phyloP scores from a whole-genome alignment of 257 asterid species.

The Leptodermis oblonga region DNA sequence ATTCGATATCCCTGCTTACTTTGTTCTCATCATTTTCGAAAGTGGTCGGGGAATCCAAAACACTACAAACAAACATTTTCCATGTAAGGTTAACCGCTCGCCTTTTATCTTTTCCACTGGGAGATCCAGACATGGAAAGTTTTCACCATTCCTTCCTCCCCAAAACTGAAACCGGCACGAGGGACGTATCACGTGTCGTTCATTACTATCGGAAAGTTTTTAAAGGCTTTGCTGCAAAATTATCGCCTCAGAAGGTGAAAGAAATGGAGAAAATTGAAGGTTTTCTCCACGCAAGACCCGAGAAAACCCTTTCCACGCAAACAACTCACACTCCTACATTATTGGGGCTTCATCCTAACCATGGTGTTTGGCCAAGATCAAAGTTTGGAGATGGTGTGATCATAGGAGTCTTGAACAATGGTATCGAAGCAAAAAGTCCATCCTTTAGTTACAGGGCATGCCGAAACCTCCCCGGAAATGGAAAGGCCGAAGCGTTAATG shows the following conservation, averaged over 20 bases:
- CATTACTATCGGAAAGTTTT: constrained; percentile 28
- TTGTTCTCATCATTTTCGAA: too few species aligned
- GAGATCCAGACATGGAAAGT: constrained; percentile 13
- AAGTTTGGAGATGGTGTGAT: constrained; percentile 34
- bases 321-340: constrained; percentile 38
- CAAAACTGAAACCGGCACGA: background rate
- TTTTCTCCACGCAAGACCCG: constrained; percentile 24
- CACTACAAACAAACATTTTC: constrained; percentile 10
- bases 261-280: constrained; percentile 21
- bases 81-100: constrained; percentile 7
- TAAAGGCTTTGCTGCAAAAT: constrained; percentile 32
- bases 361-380: constrained; percentile 24
- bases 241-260: constrained; percentile 25
- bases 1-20: too few species aligned
- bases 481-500: constrained; percentile 41
- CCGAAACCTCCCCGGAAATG: constrained; percentile 32
- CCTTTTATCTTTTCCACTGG: background rate
- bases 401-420: constrained; percentile 30
- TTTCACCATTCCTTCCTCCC: constrained; percentile 21
- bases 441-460: constrained; percentile 28
- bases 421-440: constrained; percentile 28
- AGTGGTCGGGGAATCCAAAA: too few species aligned
- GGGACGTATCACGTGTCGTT: constrained; percentile 11
- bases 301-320: constrained; percentile 10
- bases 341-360: constrained; percentile 25